Evolutionary conservation across 2,329 filamentous ascomycete genomes (phyloP), one percentile per base, ranked within the genome.

Genomic region (Claviceps purpurea): DNA sequence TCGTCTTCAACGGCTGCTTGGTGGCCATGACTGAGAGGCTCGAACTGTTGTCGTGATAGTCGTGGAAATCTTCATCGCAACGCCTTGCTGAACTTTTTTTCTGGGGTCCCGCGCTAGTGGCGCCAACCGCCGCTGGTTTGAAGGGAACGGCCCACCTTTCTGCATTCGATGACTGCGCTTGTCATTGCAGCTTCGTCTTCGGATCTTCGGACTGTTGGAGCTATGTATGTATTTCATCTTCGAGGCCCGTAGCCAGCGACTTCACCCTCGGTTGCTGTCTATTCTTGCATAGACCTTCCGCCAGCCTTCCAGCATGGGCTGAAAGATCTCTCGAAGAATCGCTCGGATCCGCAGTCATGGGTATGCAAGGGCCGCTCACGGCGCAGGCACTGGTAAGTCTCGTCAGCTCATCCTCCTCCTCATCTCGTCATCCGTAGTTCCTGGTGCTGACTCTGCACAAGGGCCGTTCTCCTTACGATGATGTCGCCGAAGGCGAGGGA

Each of bases 1-100:
- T 95, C 53, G 89, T 96, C 74, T 89, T 94, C 60, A 79, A 73
- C 18, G 78, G 73, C 54, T 79, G 71, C 66, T 80, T 81, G 55
- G 71, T 77, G 52, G 81, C 77, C 81, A 85, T 68, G 52, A 48
- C 59, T 46, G 40, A 39, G 46, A 44, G 53, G 22, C 8, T 34
- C 45, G 26, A 51, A 40, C n/a, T 48, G 50, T 42, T 26, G 38
- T 44, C 14, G 38, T 37, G 46, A 20, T 22, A 18, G n/a, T 34
- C n/a, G 30, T 48, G 50, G 44, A 47, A 50, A 22, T 34, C 39
- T 44, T 34, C 30, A 11, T 34, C 24, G 47, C 14, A 30, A 39
- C 16, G 45, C 48, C 47, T 49, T 13, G 44, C 26, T 37, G 20
- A 49, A 34, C 51, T 49, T 56, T 54, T 53, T 54, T 53, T 44